These are phyloP conservation scores for Aspergillus avenaceus DNA, from an alignment of 495 filamentous ascomycete species.

Conservation along the genomic window DNA sequence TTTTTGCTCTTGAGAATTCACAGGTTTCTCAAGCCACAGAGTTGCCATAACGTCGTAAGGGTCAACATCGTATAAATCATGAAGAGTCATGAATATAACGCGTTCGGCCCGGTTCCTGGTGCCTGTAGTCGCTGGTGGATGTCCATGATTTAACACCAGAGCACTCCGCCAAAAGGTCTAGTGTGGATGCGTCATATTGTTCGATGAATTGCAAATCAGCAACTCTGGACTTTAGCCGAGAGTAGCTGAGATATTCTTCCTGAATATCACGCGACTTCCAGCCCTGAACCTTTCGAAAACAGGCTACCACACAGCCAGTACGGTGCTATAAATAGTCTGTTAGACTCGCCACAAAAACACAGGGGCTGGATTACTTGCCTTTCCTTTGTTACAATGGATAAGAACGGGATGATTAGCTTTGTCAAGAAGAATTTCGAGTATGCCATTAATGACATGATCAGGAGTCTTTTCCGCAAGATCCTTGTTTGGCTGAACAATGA, in stretches of 20 bases:
- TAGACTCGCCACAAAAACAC: not conserved
- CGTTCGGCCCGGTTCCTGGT: not conserved
- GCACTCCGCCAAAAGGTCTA: conserved; percentile 5
- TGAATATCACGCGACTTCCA: conserved; percentile 55
- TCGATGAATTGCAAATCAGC: conserved; percentile 52
- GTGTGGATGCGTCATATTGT: conserved; percentile 33
- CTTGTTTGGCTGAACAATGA: conserved; percentile 76
- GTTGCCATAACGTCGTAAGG: not conserved
- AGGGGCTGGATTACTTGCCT: conserved; percentile 42
- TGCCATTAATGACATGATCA: conserved; percentile 54
- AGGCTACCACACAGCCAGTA: conserved; percentile 75
- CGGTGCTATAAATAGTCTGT: conserved; percentile 56
- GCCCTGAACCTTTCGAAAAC: conserved; percentile 61
- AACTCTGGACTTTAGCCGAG: conserved; percentile 57
- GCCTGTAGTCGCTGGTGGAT: conserved; percentile 1
- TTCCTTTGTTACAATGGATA: conserved; percentile 88
- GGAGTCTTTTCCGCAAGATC: conserved; percentile 49
- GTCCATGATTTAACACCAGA: conserved; percentile 15
- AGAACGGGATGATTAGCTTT: conserved; percentile 67
- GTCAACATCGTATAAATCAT: not conserved
- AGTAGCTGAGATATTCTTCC: conserved; percentile 64
- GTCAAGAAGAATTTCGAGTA: conserved; percentile 62
- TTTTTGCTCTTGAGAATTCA: no score
- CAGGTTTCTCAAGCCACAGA: not conserved
- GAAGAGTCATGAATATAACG: conserved; percentile 2